Evolutionary conservation across 2,329 filamentous ascomycete genomes (phyloP).

Genomic region (Aspergillus alliaceus): DNA sequence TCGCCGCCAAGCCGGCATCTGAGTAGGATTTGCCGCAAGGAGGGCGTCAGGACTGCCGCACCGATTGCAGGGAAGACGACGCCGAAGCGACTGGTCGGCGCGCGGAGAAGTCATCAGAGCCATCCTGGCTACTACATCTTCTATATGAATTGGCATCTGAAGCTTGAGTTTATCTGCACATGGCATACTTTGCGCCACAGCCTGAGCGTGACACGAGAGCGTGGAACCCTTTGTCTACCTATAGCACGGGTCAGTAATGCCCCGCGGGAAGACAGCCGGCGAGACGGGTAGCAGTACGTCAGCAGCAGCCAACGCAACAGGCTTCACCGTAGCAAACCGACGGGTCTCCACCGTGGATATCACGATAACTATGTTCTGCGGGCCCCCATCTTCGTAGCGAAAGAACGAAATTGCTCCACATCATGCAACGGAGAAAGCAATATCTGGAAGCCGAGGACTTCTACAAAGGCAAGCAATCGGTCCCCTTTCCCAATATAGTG

Average conservation of each 20-base stretch:
- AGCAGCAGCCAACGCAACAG: not conserved
- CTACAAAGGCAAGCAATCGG: not conserved
- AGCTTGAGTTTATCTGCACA: not conserved
- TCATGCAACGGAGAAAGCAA: not conserved
- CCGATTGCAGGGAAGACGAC: not conserved
- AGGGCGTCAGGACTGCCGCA: not conserved
- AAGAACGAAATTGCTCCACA: not conserved
- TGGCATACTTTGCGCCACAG: not conserved
- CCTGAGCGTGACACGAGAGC: not conserved
- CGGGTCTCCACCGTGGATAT: not conserved
- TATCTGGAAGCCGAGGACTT: constrained; percentile 5
- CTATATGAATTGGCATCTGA: not conserved
- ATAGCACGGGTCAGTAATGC: not conserved
- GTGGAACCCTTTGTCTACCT: not conserved
- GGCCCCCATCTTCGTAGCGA: not conserved
- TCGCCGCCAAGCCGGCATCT: not conserved
- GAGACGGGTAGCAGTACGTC: not conserved
- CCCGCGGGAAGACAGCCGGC: not conserved
- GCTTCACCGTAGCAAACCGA: not conserved
- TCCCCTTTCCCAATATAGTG: not conserved
- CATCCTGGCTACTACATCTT: not conserved
- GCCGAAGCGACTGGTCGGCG: not conserved
- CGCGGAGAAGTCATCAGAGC: not conserved
- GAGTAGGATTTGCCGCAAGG: not conserved
- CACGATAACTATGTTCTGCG: not conserved